A percentile compares a stretch with the other conserved stretches of the same genome.
Evolutionary conservation across 2,329 filamentous ascomycete species (phyloP).

Genomic region (Aureobasidium sp.): DNA sequence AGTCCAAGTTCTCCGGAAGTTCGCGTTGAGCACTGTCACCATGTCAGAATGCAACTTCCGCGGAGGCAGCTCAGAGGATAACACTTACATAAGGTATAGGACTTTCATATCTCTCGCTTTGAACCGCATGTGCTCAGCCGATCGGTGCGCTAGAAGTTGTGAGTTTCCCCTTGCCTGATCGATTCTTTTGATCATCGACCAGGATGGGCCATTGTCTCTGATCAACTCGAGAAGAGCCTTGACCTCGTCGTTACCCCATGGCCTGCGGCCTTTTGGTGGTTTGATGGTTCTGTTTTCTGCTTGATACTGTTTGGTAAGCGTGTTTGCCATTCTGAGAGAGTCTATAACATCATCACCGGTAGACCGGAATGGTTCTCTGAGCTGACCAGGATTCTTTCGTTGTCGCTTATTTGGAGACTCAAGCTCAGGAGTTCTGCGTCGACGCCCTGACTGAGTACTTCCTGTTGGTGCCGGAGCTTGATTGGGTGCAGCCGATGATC

Average conservation of each 20-base stretch:
- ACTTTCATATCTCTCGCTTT: slow-evolving; percentile 46
- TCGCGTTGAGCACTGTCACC: slow-evolving; percentile 20
- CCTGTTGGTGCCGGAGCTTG: background rate
- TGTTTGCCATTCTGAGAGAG: background rate
- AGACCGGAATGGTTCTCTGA: slow-evolving; percentile 20
- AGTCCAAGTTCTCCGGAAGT: slow-evolving; percentile 36
- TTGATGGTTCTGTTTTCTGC: slow-evolving; percentile 27
- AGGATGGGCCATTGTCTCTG: slow-evolving; percentile 29
- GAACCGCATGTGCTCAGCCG: slow-evolving; percentile 39
- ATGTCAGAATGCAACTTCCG: too few species aligned
- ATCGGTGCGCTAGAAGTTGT: slow-evolving; percentile 22
- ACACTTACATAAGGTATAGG: slow-evolving; percentile 34
- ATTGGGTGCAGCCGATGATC: background rate
- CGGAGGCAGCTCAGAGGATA: background rate
- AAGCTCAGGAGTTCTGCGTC: background rate
- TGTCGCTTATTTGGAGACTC: slow-evolving; percentile 14
- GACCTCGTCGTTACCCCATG: slow-evolving; percentile 29
- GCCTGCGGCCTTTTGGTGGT: slow-evolving; percentile 20
- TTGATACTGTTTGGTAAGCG: background rate
- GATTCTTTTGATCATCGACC: slow-evolving; percentile 33
- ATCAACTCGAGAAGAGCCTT: slow-evolving; percentile 42
- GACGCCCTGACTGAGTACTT: background rate
- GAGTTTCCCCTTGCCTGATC: slow-evolving; percentile 19
- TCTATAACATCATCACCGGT: slow-evolving; percentile 16
- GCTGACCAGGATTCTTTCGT: slow-evolving; percentile 24